These are phyloP conservation scores for Melampsora occidentalis DNA, from an alignment of 1,284 basidiomycete genomes.

Conservation along the genomic window DNA sequence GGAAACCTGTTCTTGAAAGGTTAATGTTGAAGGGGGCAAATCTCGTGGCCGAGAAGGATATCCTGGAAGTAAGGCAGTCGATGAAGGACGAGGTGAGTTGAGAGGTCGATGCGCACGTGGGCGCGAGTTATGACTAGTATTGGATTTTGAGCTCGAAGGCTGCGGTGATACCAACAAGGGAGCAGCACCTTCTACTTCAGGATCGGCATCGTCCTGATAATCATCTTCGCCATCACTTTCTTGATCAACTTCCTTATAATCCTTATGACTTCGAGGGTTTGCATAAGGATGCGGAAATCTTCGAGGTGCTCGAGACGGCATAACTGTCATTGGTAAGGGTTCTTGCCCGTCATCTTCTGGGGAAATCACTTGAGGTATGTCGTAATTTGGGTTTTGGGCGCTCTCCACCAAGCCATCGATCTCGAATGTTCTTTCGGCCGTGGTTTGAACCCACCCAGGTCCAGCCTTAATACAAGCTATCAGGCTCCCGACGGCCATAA, in stretches of 20 bases:
- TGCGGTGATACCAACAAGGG: neutral
- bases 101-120: neutral
- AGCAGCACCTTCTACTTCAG: neutral
- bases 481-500: slow-evolving; percentile 26
- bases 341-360: neutral
- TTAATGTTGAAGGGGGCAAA: slow-evolving; percentile 3
- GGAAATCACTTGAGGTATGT: neutral
- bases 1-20: slow-evolving; percentile 36
- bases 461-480: slow-evolving; percentile 18
- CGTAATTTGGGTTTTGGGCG: neutral
- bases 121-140: neutral
- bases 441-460: slow-evolving; percentile 21
- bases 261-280: neutral
- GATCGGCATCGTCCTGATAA: neutral
- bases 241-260: neutral
- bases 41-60: neutral
- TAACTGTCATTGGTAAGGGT: neutral
- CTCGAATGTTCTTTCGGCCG: neutral
- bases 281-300: neutral
- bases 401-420: neutral
- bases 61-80: neutral
- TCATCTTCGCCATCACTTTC: neutral
- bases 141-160: slow-evolving; percentile 7
- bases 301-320: slow-evolving; percentile 14
- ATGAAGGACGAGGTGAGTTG: neutral